Evolutionary conservation across 441 rosid genomes (phyloP).

Genomic region (Bruguiera hainesii): DNA sequence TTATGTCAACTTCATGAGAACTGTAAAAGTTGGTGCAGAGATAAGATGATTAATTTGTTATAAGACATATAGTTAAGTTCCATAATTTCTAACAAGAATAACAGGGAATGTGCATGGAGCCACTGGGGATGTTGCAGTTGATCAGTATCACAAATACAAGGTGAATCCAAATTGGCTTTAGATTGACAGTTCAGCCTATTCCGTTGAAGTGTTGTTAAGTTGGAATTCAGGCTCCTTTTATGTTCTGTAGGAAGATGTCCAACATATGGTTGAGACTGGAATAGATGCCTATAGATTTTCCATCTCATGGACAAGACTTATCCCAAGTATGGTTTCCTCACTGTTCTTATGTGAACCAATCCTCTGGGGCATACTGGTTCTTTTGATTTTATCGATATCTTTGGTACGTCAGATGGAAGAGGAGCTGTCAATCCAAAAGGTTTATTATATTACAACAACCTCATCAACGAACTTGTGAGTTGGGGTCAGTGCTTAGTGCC

Average conservation of each 20-base stretch:
- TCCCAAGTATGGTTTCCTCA: slow-evolving; percentile 43
- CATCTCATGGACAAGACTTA: slow-evolving; percentile 74
- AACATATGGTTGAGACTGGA: slow-evolving; percentile 56
- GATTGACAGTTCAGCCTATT: neutral
- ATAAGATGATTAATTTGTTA: neutral
- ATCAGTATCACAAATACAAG: slow-evolving; percentile 79
- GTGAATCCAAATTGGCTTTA: slow-evolving; percentile 16
- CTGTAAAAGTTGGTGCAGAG: neutral
- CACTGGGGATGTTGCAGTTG: slow-evolving; percentile 55
- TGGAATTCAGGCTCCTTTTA: neutral
- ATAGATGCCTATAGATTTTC: slow-evolving; percentile 67
- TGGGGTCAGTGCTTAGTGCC: slow-evolving; percentile 36
- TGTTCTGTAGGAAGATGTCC: slow-evolving; percentile 59
- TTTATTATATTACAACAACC: slow-evolving; percentile 50
- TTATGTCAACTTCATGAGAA: neutral
- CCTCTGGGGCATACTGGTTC: neutral
- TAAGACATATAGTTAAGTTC: neutral
- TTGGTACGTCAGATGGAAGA: slow-evolving; percentile 53
- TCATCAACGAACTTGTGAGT: slow-evolving; percentile 47
- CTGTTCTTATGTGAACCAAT: neutral
- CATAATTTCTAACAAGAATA: slow-evolving; percentile 4
- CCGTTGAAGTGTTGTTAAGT: neutral
- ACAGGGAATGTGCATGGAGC: slow-evolving; percentile 33
- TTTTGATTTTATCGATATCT: neutral
- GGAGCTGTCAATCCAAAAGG: slow-evolving; percentile 62